A percentile compares a stretch with the other conserved stretches of the same genome.
phyloP scores from a whole-genome alignment of 768 basidiomycete genomes.

The Solioccasus polychromus region DNA sequence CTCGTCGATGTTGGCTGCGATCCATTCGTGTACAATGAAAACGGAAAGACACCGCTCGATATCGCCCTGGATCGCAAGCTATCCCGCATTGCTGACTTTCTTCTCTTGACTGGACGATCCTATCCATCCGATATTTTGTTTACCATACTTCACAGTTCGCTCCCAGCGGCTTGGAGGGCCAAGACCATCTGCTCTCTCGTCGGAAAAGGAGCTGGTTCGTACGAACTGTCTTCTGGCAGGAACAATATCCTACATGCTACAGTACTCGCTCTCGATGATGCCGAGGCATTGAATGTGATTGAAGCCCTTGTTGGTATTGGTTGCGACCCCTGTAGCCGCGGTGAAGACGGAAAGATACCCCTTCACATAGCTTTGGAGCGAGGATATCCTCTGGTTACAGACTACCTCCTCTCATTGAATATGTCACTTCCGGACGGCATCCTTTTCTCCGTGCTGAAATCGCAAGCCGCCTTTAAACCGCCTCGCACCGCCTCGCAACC shows the following conservation, averaged over 20 bases:
- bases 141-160: background rate
- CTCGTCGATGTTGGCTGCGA: background rate
- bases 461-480: no score
- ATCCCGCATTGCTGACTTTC: background rate
- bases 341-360: background rate
- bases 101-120: background rate
- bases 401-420: background rate
- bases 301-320: background rate
- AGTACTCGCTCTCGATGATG: background rate
- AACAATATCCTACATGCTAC: background rate
- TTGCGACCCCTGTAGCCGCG: background rate
- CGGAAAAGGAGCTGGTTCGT: background rate
- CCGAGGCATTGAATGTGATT: background rate
- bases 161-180: background rate
- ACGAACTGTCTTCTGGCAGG: background rate
- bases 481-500: no score
- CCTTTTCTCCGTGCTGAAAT: background rate
- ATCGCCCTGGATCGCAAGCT: background rate
- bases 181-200: background rate
- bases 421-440: slow-evolving; percentile 3
- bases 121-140: background rate
- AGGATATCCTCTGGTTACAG: background rate
- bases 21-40: background rate
- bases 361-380: background rate
- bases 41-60: slow-evolving; percentile 2